Evolutionary conservation across 768 basidiomycete species (phyloP).

Genomic region (Inosperma sp.): DNA sequence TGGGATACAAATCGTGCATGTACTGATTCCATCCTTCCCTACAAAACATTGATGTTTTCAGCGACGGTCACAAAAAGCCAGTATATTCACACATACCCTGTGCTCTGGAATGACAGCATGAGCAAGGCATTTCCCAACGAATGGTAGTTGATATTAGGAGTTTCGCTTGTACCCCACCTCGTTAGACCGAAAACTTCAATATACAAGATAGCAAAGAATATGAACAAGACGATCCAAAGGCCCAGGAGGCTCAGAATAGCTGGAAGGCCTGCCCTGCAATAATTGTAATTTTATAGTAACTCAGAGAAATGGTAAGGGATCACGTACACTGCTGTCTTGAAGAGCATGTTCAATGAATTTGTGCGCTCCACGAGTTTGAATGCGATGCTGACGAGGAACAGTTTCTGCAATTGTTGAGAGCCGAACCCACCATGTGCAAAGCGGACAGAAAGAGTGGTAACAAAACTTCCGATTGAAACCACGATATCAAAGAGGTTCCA

Average conservation of each 20-base stretch:
- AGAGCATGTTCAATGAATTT: conserved; percentile 86
- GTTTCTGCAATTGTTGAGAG: conserved; percentile 70
- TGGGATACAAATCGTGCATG: conserved; percentile 87
- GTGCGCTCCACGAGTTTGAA: conserved; percentile 92
- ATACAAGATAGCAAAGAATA: conserved; percentile 86
- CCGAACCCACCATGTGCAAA: conserved; percentile 48
- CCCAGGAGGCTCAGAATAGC: conserved; percentile 79
- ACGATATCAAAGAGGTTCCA: conserved; percentile 93
- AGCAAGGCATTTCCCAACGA: conserved; percentile 75
- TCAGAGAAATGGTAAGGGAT: background rate
- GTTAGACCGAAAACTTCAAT: conserved; percentile 91
- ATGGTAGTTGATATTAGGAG: conserved; percentile 69
- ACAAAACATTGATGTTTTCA: conserved; percentile 12
- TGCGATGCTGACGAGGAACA: conserved; percentile 89
- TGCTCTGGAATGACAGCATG: conserved; percentile 90
- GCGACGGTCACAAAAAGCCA: conserved; percentile 3
- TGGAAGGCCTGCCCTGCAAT: conserved; percentile 71
- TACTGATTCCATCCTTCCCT: conserved; percentile 97
- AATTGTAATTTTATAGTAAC: conserved; percentile 8
- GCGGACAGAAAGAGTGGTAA: conserved; percentile 72
- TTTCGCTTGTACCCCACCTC: conserved; percentile 73
- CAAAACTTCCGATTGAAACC: conserved; percentile 74
- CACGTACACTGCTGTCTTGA: conserved; percentile 90
- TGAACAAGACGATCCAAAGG: conserved; percentile 85
- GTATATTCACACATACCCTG: conserved; percentile 56